Evolutionary conservation across 805 yeast genomes (phyloP).

Genomic region (Sugiyamaella mastotermitis): DNA sequence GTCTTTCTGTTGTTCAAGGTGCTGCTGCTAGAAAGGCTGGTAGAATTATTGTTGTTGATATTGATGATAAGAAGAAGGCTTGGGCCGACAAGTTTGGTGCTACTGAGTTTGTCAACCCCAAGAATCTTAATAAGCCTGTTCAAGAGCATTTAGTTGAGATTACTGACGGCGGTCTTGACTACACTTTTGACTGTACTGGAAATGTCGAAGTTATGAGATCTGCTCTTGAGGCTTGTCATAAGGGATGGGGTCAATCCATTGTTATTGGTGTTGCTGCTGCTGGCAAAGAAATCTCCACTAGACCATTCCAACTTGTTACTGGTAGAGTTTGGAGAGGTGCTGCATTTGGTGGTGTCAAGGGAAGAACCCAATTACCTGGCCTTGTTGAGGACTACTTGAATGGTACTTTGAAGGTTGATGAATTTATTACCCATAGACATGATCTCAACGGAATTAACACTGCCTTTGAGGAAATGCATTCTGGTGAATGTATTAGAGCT

Average conservation of each 20-base stretch:
- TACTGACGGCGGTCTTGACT: slow-evolving; percentile 97
- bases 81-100: slow-evolving; percentile 93
- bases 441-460: slow-evolving; percentile 69
- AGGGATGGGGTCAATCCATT: slow-evolving; percentile 97
- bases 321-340: slow-evolving; percentile 99
- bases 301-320: slow-evolving; percentile 98
- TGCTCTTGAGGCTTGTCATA: slow-evolving; percentile 95
- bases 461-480: slow-evolving; percentile 93
- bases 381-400: slow-evolving; percentile 78
- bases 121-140: slow-evolving; percentile 60
- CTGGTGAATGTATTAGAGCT: slow-evolving; percentile 91
- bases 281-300: slow-evolving; percentile 91
- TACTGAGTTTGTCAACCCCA: slow-evolving; percentile 88
- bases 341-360: slow-evolving; percentile 99
- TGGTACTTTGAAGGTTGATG: slow-evolving; percentile 84
- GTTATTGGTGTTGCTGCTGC: slow-evolving; percentile 98
- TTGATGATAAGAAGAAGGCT: slow-evolving; percentile 74
- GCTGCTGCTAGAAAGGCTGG: slow-evolving; percentile 78
- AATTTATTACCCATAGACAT: slow-evolving; percentile 89
- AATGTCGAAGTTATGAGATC: slow-evolving; percentile 90
- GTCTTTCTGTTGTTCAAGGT: slow-evolving; percentile 94
- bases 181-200: slow-evolving; percentile 97
- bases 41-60: slow-evolving; percentile 74
- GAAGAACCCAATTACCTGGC: slow-evolving; percentile 90
- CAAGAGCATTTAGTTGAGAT: slow-evolving; percentile 78